Percentiles rank a stretch among this genome's conserved stretches.
These are phyloP conservation scores for Coelomomyces lativittatus DNA, from an alignment of 371 early-diverging fungal species.

Conservation along the genomic window DNA sequence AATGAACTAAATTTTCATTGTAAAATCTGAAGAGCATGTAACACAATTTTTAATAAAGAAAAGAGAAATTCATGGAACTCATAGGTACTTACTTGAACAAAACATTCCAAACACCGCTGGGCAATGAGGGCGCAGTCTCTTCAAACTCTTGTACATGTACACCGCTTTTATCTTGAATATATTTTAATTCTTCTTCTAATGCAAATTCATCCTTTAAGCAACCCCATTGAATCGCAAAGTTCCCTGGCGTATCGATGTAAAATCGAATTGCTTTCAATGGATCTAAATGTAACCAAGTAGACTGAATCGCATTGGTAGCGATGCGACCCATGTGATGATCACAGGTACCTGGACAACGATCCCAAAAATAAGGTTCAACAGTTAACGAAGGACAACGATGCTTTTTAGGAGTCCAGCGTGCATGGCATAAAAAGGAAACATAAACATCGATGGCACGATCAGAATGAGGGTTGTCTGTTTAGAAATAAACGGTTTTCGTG, in stretches of 20 bases:
- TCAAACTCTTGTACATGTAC: slow-evolving; percentile 18
- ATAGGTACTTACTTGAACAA: slow-evolving; percentile 16
- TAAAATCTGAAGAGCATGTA: too few species aligned
- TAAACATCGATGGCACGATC: slow-evolving; percentile 6
- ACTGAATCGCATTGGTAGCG: background rate
- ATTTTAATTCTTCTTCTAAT: slow-evolving; percentile 26
- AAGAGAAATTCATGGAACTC: too few species aligned
- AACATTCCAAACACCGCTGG: slow-evolving; percentile 13
- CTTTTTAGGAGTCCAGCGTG: slow-evolving; percentile 3
- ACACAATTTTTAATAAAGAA: too few species aligned
- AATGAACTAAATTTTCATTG: too few species aligned
- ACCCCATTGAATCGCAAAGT: slow-evolving; percentile 7
- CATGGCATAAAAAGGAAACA: slow-evolving; percentile 11
- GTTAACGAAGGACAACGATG: slow-evolving; percentile 6
- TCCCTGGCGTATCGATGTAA: slow-evolving; percentile 10
- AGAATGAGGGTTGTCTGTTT: slow-evolving; percentile 9
- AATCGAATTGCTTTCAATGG: slow-evolving; percentile 4
- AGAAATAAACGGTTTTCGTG: too few species aligned
- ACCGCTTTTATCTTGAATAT: slow-evolving; percentile 11
- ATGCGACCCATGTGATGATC: background rate
- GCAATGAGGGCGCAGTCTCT: slow-evolving; percentile 12
- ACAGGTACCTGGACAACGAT: background rate
- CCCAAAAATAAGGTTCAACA: slow-evolving; percentile 14
- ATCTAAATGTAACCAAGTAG: background rate
- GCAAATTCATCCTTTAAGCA: slow-evolving; percentile 13